Conservation (phyloP, 2,329 filamentous ascomycete species). For the Apiospora pterosperma region DNA sequence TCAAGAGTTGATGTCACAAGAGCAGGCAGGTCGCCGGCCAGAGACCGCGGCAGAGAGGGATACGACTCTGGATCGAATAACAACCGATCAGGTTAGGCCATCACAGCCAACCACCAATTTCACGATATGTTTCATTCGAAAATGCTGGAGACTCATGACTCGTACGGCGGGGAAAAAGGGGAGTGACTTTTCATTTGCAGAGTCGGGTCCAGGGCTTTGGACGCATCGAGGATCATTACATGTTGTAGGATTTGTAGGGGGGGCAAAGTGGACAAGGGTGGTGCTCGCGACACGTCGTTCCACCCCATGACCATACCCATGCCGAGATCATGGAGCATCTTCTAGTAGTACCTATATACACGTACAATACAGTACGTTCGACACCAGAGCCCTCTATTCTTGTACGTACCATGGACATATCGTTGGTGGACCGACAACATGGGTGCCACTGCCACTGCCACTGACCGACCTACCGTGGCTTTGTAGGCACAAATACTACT, state of each 20-base stretch:
- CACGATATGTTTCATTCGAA: not conserved
- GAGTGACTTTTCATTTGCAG: not conserved
- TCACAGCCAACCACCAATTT: not conserved
- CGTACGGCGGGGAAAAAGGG: not conserved
- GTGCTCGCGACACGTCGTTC: slow-evolving; percentile 4
- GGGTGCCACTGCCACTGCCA: not conserved
- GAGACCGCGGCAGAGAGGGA: not conserved
- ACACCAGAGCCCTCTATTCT: not conserved
- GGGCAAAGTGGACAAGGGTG: not conserved
- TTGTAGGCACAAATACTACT: not conserved
- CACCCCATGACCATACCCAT: not conserved
- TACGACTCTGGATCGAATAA: not conserved
- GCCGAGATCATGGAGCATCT: not conserved
- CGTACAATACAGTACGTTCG: not conserved
- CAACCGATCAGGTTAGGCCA: not conserved
- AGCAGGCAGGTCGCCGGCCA: not conserved
- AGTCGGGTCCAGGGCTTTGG: slow-evolving; percentile 5
- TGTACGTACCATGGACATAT: not conserved
- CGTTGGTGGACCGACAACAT: not conserved
- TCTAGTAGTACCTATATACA: too few species aligned
- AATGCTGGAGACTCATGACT: slow-evolving; percentile 1
- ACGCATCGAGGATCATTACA: slow-evolving; percentile 5
- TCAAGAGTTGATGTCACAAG: not conserved
- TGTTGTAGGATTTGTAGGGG: not conserved
- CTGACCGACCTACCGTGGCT: not conserved